Percentiles rank a stretch among this genome's conserved stretches.
These are phyloP conservation scores for Calonectria leucothoes DNA, from an alignment of 2,329 filamentous ascomycete species.

Conservation along the genomic window DNA sequence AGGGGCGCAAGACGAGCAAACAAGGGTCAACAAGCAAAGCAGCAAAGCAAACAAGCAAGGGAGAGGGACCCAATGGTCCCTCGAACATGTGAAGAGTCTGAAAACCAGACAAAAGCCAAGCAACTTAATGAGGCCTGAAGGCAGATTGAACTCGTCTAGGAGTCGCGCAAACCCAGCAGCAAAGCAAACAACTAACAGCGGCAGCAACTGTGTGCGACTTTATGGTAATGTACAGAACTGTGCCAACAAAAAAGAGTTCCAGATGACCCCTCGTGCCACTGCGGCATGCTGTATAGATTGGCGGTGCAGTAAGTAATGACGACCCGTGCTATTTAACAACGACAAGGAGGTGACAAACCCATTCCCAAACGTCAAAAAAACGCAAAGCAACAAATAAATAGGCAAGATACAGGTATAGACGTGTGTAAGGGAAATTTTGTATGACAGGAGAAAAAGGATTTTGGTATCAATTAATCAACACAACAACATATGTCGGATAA, in stretches of 20 bases:
- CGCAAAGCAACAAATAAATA: slow-evolving; percentile 38
- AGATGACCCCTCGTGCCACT: slow-evolving; percentile 53
- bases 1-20: slow-evolving; percentile 21
- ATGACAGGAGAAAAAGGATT: slow-evolving; percentile 33
- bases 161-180: slow-evolving; percentile 47
- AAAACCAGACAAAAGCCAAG: slow-evolving; percentile 39
- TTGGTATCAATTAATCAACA: slow-evolving; percentile 55
- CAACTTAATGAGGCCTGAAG: slow-evolving; percentile 48
- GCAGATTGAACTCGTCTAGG: slow-evolving; percentile 52
- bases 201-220: slow-evolving; percentile 60
- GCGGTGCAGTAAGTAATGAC: slow-evolving; percentile 40
- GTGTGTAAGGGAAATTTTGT: slow-evolving; percentile 34
- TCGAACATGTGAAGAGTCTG: slow-evolving; percentile 23
- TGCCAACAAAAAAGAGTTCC: slow-evolving; percentile 49
- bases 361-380: slow-evolving; percentile 39
- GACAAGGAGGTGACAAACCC: slow-evolving; percentile 46
- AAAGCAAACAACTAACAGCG: slow-evolving; percentile 49
- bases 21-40: slow-evolving; percentile 21
- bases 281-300: slow-evolving; percentile 43
- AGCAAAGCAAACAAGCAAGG: slow-evolving; percentile 32
- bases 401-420: slow-evolving; percentile 41
- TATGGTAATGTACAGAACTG: slow-evolving; percentile 68
- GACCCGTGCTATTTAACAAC: slow-evolving; percentile 44
- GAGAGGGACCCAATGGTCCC: slow-evolving; percentile 11
- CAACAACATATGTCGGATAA: slow-evolving; percentile 43